phyloP scores from a whole-genome alignment of 495 filamentous ascomycete genomes.

The Tuber calosporum region DNA sequence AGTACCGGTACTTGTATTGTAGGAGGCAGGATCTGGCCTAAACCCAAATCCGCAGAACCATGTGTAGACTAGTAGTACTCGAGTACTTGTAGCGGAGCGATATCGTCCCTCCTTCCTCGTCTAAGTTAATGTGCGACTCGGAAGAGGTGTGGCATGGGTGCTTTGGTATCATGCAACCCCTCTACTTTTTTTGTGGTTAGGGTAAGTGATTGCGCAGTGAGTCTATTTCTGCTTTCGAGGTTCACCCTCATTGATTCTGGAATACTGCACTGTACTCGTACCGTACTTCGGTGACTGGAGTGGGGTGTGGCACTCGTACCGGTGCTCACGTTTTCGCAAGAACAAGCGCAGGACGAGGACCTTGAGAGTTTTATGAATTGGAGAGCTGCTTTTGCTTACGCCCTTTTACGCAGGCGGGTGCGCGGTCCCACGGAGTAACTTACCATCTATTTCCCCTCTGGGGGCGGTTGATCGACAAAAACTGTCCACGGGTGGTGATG shows the following conservation, averaged over 20 bases:
- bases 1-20: too few species aligned
- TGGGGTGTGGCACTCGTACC: neutral
- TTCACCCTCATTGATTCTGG: neutral
- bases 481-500: too few species aligned
- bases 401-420: neutral
- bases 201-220: neutral
- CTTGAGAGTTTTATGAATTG: neutral
- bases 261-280: too few species aligned
- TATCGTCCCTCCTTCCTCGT: neutral
- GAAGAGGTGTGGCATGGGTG: neutral
- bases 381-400: neutral
- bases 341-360: neutral
- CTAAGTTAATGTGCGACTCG: constrained; percentile 1
- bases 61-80: neutral
- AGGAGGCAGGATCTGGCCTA: neutral
- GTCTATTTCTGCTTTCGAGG: neutral
- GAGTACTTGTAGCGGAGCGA: too few species aligned
- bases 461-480: neutral
- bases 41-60: neutral
- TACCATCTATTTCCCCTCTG: neutral
- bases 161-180: neutral
- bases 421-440: neutral
- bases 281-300: neutral
- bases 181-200: neutral
- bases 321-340: neutral